Base-by-base conservation (phyloP, 2,329 filamentous ascomycete genomes). In the Raffaelea deltoideospora region DNA sequence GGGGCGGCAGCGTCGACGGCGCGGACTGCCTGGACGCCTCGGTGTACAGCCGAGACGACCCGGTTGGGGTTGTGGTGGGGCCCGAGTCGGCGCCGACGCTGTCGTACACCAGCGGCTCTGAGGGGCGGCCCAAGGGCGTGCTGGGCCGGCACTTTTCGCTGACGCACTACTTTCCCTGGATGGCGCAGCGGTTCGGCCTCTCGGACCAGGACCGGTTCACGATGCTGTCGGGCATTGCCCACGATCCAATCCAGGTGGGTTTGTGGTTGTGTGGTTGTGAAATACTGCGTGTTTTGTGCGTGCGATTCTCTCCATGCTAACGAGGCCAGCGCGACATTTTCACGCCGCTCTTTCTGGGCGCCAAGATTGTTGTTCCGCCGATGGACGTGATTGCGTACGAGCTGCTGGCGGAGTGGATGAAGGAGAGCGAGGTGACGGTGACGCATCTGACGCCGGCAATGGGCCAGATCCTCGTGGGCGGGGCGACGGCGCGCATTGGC, bases 381-480 rank as follows among this genome's bases (percentile, higher is more conserved):
- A 72, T 72, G 39, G 86, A 94, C 43, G 76, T 86, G 47, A 96
- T 96, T 41, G 72, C 79, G 37, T 81, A 95, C 53, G 87, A 94
- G 58, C 76, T 68, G 48, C 64, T 95, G 13, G 79, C 79, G 5
- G 85, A 93, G 51, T 98, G 90, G 90, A 84, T 95, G 69, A 65
- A 68, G 36, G 72, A 79, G 36, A 72, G 81, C 50, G 61, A 69
- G 38, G 74, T 81, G 3, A 93, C 78, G 14, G 81, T 86, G 17
- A 85, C 80, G 11, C 90, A 96, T 57, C 61, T 96, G 28, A 98
- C 90, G 1, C 90, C 90, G 10, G 90, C 90, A 39, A 95, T 96
- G 87, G 87, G 87, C 38, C 84, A 95, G 48, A 90, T 96, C 42
- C 63, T 96, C 2, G 78, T 88, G n/a, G 87, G 86, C 31, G 84